Conservation (phyloP, 2,329 filamentous ascomycete genomes). For the Fusarium sp. region DNA sequence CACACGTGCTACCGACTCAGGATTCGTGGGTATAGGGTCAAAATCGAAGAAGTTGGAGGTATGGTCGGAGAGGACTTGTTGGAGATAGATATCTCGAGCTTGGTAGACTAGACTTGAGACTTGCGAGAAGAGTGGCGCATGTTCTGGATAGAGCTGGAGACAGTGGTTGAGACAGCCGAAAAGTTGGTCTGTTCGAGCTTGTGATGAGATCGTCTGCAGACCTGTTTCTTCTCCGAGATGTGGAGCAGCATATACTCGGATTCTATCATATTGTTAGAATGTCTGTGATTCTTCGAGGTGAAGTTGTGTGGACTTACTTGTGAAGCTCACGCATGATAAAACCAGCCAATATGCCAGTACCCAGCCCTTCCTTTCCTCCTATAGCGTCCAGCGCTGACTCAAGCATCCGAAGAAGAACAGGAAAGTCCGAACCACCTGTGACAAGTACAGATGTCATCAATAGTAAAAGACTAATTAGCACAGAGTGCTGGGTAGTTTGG, state of each 20-base stretch:
- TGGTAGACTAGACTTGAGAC: constrained; percentile 86
- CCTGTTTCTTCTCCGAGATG: constrained; percentile 39
- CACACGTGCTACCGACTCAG: constrained; percentile 28
- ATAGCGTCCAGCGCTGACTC: constrained; percentile 41
- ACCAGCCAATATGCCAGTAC: constrained; percentile 22
- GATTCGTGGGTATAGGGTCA: background rate
- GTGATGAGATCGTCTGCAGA: constrained; percentile 36
- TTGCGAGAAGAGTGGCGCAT: constrained; percentile 75
- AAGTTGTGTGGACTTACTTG: constrained; percentile 27
- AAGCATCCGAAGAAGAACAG: constrained; percentile 37
- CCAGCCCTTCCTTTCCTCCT: constrained; percentile 32
- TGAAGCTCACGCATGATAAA: constrained; percentile 41
- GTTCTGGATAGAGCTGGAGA: constrained; percentile 77
- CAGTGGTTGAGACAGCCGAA: constrained; percentile 38
- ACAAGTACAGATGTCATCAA: constrained; percentile 40
- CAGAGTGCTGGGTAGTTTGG: constrained; percentile 23
- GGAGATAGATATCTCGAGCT: constrained; percentile 83
- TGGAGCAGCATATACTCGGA: constrained; percentile 39
- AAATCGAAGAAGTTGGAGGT: constrained; percentile 19
- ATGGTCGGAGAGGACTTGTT: constrained; percentile 63
- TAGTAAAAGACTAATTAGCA: constrained; percentile 36
- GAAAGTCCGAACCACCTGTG: constrained; percentile 41
- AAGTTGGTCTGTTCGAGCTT: constrained; percentile 26
- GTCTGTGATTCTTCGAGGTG: rapidly evolving
- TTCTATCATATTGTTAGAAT: background rate